A percentile compares a stretch with the other conserved stretches of the same genome.
Evolutionary conservation across 306 rosid genomes (phyloP).

Genomic region (Sphenostylis stenocarpa): DNA sequence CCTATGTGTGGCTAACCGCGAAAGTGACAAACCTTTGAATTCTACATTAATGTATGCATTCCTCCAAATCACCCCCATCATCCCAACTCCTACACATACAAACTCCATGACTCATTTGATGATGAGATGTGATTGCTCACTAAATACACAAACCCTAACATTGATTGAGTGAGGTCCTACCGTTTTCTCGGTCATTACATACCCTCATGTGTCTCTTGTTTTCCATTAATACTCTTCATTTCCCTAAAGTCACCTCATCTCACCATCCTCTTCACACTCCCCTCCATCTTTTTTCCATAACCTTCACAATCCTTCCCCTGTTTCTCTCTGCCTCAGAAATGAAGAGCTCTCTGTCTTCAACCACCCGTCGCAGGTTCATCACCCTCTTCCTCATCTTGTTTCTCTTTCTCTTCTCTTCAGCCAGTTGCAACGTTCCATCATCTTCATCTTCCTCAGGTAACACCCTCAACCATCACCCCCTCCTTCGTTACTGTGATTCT

Average conservation of each 20-base stretch:
- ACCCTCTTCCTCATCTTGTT: slow-evolving; percentile 25
- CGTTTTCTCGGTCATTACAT: slow-evolving; percentile 40
- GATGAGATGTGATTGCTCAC: slow-evolving; percentile 37
- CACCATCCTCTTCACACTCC: not conserved
- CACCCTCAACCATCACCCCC: not conserved
- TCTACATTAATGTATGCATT: not conserved
- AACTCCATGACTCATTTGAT: slow-evolving; percentile 39
- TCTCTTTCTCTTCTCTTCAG: slow-evolving; percentile 25
- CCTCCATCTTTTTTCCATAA: not conserved
- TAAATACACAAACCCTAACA: slow-evolving; percentile 21
- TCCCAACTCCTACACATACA: slow-evolving; percentile 1
- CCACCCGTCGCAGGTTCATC: slow-evolving; percentile 1
- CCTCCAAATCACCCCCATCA: not conserved
- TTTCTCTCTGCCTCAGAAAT: slow-evolving; percentile 40
- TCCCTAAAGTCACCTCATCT: not conserved
- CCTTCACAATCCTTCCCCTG: slow-evolving; percentile 23
- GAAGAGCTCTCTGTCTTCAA: slow-evolving; percentile 62
- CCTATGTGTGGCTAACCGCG: slow-evolving; percentile 13
- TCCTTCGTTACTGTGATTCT: slow-evolving; percentile 48
- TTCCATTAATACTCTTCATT: slow-evolving; percentile 48
- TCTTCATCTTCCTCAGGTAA: slow-evolving; percentile 31
- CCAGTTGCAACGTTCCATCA: slow-evolving; percentile 10
- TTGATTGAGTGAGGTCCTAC: slow-evolving; percentile 36
- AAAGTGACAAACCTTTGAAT: slow-evolving; percentile 26
- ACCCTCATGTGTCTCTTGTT: slow-evolving; percentile 69